Conservation (phyloP, 495 filamentous ascomycete species). For the Tuber umbilicatum region DNA sequence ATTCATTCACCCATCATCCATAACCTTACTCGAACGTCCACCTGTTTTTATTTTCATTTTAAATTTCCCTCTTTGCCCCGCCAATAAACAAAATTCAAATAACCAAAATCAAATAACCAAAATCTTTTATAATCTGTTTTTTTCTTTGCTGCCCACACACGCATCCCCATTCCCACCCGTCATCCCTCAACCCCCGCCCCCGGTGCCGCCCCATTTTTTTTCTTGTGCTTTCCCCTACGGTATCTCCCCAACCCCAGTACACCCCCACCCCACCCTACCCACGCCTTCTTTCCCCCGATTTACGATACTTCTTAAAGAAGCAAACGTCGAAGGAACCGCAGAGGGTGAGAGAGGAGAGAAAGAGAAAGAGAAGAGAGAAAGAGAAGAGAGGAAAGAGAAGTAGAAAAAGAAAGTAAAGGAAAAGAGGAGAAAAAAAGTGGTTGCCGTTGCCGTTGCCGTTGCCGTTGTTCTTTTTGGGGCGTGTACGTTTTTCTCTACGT, state of each 20-base stretch:
- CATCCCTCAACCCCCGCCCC: slow-evolving; percentile 5
- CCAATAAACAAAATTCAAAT: slow-evolving; percentile 1
- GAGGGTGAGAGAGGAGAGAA: slow-evolving; percentile 1
- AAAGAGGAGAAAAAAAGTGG: not conserved
- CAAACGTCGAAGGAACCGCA: slow-evolving; percentile 33
- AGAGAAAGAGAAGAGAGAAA: not conserved
- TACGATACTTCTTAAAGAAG: slow-evolving; percentile 38
- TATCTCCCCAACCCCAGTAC: slow-evolving; percentile 1
- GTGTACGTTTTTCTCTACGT: not conserved
- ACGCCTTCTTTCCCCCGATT: slow-evolving; percentile 34
- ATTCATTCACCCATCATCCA: not conserved
- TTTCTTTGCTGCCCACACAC: not conserved
- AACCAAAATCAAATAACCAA: not conserved
- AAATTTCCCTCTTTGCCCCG: slow-evolving; percentile 3
- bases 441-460: not conserved
- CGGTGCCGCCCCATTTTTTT: slow-evolving; percentile 3
- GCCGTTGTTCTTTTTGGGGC: not conserved
- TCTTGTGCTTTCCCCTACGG: slow-evolving; percentile 4
- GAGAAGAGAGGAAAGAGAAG: not conserved
- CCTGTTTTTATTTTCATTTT: not conserved
- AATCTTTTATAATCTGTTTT: not conserved
- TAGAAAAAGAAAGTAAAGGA: not conserved
- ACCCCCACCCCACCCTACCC: slow-evolving; percentile 4
- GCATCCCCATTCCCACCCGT: slow-evolving; percentile 1
- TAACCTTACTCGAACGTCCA: slow-evolving; percentile 6